Conservation (phyloP, 2,329 filamentous ascomycete genomes). For the Penicillium corylophilum region DNA sequence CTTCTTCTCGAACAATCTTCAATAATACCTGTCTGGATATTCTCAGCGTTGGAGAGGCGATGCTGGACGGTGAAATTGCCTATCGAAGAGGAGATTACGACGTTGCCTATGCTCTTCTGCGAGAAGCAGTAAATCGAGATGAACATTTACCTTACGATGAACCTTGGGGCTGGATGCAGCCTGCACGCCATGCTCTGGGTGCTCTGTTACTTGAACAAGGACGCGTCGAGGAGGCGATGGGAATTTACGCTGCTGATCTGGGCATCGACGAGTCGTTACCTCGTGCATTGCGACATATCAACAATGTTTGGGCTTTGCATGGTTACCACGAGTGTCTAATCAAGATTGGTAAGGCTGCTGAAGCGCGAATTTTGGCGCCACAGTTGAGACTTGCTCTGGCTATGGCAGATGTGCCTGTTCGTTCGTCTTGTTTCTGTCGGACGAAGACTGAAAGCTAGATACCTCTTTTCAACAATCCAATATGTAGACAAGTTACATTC, state of each 20-base stretch:
- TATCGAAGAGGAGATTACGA: constrained; percentile 64
- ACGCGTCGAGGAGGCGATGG: constrained; percentile 53
- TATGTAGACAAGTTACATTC: too few species aligned
- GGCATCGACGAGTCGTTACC: constrained; percentile 60
- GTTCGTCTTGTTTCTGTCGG: constrained; percentile 60
- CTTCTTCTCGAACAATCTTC: constrained; percentile 63
- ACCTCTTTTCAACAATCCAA: neutral
- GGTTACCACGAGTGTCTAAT: constrained; percentile 69
- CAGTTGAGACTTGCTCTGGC: constrained; percentile 54
- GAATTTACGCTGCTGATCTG: constrained; percentile 61
- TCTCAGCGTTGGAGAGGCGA: constrained; percentile 59
- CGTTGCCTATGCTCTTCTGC: constrained; percentile 59
- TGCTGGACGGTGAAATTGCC: constrained; percentile 72
- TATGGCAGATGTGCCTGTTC: constrained; percentile 60
- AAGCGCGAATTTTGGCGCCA: constrained; percentile 48
- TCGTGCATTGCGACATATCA: constrained; percentile 65
- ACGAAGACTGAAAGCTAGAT: neutral
- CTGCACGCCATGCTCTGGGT: constrained; percentile 67
- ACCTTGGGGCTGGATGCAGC: constrained; percentile 80
- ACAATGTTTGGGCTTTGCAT: constrained; percentile 74
- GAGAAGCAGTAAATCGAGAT: constrained; percentile 59
- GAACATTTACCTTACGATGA: constrained; percentile 69
- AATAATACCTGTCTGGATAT: constrained; percentile 67
- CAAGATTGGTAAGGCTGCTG: constrained; percentile 50
- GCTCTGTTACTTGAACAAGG: constrained; percentile 69